Evolutionary conservation across 1,284 basidiomycete species (phyloP).

Genomic region (Naganishia sp.): DNA sequence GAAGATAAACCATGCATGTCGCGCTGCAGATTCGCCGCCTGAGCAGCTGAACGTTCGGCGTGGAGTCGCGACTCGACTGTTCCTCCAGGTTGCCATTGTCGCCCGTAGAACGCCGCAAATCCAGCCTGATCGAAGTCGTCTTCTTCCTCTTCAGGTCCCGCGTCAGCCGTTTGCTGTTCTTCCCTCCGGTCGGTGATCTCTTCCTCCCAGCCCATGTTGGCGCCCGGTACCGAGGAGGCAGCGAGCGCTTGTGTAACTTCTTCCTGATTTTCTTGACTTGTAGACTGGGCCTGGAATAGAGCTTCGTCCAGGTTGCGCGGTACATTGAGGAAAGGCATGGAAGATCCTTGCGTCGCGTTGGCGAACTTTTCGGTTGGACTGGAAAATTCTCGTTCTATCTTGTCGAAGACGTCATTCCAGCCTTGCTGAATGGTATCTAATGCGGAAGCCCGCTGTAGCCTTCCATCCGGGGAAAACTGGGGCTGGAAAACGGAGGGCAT

Average conservation of each 20-base stretch:
- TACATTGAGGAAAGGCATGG: constrained; percentile 1
- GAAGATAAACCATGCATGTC: constrained; percentile 19
- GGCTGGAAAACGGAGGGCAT: constrained; percentile 13
- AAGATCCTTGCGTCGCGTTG: background rate
- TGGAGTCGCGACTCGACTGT: constrained; percentile 1
- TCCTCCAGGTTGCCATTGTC: constrained; percentile 23
- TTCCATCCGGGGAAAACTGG: constrained; percentile 16
- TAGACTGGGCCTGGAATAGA: constrained; percentile 5
- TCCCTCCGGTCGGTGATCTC: constrained; percentile 8
- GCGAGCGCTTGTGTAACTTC: background rate
- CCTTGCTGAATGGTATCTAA: constrained; percentile 18
- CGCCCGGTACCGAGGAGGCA: constrained; percentile 2
- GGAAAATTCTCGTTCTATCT: constrained; percentile 15
- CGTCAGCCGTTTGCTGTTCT: background rate
- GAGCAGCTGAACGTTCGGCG: constrained; percentile 5
- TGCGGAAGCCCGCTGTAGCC: constrained; percentile 12
- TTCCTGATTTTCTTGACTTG: too few relatives aligned
- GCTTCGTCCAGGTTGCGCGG: constrained; percentile 24
- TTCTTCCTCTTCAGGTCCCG: constrained; percentile 11
- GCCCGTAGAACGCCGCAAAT: constrained; percentile 32
- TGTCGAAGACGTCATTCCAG: constrained; percentile 18
- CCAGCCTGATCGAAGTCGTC: constrained; percentile 30
- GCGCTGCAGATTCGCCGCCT: background rate
- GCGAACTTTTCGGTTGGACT: background rate
- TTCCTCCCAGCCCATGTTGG: constrained; percentile 21